Evolutionary conservation across 139 green algal genomes (phyloP).

Genomic region (Marvania coccoides): DNA sequence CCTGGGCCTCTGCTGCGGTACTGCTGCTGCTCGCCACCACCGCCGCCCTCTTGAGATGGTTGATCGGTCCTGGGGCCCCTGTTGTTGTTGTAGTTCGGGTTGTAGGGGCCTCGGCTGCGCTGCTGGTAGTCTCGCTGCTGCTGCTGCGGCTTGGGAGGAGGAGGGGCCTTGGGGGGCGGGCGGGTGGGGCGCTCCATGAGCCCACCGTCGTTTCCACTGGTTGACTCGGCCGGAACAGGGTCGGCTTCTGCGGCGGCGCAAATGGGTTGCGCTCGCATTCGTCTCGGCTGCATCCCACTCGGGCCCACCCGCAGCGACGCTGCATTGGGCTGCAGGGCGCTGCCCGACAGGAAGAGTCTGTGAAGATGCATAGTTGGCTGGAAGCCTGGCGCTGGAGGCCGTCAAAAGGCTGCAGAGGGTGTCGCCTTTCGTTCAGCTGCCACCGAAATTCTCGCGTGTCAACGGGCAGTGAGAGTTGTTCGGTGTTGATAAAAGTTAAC

Average conservation of each 20-base stretch:
- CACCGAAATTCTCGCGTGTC: too few relatives aligned
- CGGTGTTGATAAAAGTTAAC: too few relatives aligned
- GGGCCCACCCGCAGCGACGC: background rate
- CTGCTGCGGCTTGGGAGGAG: too few relatives aligned
- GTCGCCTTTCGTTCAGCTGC: too few relatives aligned
- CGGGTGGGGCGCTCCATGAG: conserved; percentile 1
- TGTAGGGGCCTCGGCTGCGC: too few relatives aligned
- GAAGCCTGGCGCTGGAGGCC: background rate
- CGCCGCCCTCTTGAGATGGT: background rate
- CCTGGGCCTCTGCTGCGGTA: background rate
- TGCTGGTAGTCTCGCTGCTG: too few relatives aligned
- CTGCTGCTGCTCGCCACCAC: background rate
- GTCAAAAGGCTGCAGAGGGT: background rate
- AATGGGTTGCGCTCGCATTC: background rate
- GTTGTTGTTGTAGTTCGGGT: background rate
- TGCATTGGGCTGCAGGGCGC: background rate
- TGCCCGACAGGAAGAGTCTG: background rate
- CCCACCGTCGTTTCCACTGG: background rate
- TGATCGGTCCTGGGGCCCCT: background rate
- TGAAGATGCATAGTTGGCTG: background rate
- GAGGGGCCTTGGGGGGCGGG: too few relatives aligned
- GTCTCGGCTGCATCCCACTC: background rate
- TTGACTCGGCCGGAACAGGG: background rate
- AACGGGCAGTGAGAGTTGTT: too few relatives aligned
- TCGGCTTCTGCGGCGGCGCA: background rate